Evolutionary conservation across 441 rosid species (phyloP).

Genomic region (Capsella rubella): DNA sequence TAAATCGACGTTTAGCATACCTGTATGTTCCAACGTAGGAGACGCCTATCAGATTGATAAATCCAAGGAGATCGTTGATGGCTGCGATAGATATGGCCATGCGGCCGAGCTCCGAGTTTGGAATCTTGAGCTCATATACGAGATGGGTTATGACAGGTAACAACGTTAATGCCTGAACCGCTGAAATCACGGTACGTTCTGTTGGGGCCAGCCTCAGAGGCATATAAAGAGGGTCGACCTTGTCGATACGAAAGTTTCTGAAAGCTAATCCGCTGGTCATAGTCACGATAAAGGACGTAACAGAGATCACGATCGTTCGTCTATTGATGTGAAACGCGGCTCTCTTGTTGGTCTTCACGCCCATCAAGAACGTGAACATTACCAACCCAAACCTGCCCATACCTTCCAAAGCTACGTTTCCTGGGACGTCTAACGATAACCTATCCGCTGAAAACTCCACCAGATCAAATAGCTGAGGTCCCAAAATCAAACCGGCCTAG

Average conservation of each 20-base stretch:
- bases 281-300: slow-evolving; percentile 34
- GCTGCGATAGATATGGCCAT: slow-evolving; percentile 38
- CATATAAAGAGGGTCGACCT: slow-evolving; percentile 43
- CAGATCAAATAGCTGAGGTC: slow-evolving; percentile 41
- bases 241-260: slow-evolving; percentile 26
- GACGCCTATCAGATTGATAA: slow-evolving; percentile 8
- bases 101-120: slow-evolving; percentile 42
- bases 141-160: slow-evolving; percentile 43
- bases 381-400: slow-evolving; percentile 33
- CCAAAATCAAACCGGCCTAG: slow-evolving; percentile 40
- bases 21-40: slow-evolving; percentile 41
- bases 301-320: slow-evolving; percentile 15
- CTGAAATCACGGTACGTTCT: slow-evolving; percentile 44
- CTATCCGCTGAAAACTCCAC: slow-evolving; percentile 19
- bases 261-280: slow-evolving; percentile 33
- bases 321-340: slow-evolving; percentile 23
- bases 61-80: slow-evolving; percentile 35
- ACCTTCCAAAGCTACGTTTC: slow-evolving; percentile 32
- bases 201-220: slow-evolving; percentile 36
- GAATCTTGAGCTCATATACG: slow-evolving; percentile 40
- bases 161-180: slow-evolving; percentile 38
- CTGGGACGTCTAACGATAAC: slow-evolving; percentile 30
- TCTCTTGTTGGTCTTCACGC: slow-evolving; percentile 43
- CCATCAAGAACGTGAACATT: slow-evolving; percentile 46
- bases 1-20: slow-evolving; percentile 13